Evolutionary conservation across 2,329 filamentous ascomycete genomes (phyloP).

Genomic region (Neonectria faginata): DNA sequence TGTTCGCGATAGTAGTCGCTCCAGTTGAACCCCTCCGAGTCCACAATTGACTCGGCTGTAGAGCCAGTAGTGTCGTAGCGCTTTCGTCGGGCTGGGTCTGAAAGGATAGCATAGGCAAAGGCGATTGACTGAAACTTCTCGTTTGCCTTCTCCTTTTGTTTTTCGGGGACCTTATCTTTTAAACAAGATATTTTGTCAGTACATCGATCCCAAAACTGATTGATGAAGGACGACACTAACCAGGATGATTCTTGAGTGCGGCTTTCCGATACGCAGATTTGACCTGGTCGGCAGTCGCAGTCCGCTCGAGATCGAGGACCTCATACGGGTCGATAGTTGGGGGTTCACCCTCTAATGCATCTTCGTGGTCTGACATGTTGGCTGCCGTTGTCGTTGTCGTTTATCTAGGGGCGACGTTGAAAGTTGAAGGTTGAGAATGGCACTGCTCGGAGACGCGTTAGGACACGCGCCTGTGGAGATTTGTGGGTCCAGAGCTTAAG

Average conservation of each 20-base stretch:
- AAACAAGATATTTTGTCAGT: slow-evolving; percentile 29
- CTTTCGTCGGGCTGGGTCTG: slow-evolving; percentile 80
- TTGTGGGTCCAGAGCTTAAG: slow-evolving; percentile 41
- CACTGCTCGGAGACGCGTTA: slow-evolving; percentile 35
- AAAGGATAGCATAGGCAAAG: slow-evolving; percentile 94
- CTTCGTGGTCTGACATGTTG: slow-evolving; percentile 63
- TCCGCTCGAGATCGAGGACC: slow-evolving; percentile 76
- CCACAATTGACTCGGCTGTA: slow-evolving; percentile 83
- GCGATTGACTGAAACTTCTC: slow-evolving; percentile 89
- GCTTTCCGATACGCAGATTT: slow-evolving; percentile 93
- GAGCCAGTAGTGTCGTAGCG: slow-evolving; percentile 93
- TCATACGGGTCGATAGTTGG: slow-evolving; percentile 82
- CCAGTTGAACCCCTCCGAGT: slow-evolving; percentile 89
- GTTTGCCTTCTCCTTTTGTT: slow-evolving; percentile 79
- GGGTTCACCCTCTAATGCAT: slow-evolving; percentile 66
- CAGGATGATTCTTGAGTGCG: slow-evolving; percentile 87
- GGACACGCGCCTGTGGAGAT: slow-evolving; percentile 34
- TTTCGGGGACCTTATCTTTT: slow-evolving; percentile 79
- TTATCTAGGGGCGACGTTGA: slow-evolving; percentile 21
- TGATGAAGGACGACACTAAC: slow-evolving; percentile 59
- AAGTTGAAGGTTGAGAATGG: slow-evolving; percentile 6
- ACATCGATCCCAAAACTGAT: not conserved
- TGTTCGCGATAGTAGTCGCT: slow-evolving; percentile 88
- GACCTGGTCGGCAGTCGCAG: slow-evolving; percentile 81
- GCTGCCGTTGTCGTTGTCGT: slow-evolving; percentile 27